phyloP scores from a whole-genome alignment of 2,329 filamentous ascomycete species.

The Dothistroma septosporum region DNA sequence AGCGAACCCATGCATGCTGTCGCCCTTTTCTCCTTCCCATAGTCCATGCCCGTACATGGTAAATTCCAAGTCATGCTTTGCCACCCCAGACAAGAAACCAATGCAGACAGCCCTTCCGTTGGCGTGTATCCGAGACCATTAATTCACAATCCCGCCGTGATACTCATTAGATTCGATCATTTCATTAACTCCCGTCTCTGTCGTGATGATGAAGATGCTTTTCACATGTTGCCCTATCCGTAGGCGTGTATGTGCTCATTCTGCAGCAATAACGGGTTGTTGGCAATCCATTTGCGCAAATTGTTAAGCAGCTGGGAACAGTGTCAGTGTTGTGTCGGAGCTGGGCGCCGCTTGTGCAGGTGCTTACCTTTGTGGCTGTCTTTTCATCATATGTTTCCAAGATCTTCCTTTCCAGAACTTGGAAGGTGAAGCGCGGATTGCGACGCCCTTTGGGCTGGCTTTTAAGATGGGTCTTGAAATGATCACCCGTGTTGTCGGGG shows the following conservation, averaged over 20 bases:
- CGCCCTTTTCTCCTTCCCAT: not conserved
- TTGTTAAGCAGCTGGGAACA: conserved; percentile 10
- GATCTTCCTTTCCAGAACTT: conserved; percentile 43
- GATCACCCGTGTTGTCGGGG: conserved; percentile 31
- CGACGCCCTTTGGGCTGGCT: conserved; percentile 22
- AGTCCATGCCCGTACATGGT: not conserved
- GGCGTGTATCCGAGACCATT: conserved; percentile 18
- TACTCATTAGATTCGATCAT: not conserved
- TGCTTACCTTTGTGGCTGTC: conserved; percentile 11
- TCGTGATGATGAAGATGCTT: not conserved
- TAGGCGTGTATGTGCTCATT: not conserved
- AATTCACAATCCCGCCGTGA: conserved; percentile 6
- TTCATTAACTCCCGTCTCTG: not conserved
- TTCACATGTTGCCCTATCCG: not conserved
- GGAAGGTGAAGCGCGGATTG: conserved; percentile 21
- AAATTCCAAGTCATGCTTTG: not conserved
- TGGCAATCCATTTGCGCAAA: conserved; percentile 11
- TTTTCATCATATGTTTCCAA: conserved; percentile 96
- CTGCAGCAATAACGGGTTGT: not conserved
- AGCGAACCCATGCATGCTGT: not conserved
- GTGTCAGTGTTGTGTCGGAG: not conserved
- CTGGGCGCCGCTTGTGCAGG: not conserved
- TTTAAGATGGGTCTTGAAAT: conserved; percentile 32
- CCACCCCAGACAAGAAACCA: not conserved
- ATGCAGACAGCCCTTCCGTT: conserved; percentile 9